Conservation (phyloP, 2,329 filamentous ascomycete species). For the Calonectria pseudoturangicola region DNA sequence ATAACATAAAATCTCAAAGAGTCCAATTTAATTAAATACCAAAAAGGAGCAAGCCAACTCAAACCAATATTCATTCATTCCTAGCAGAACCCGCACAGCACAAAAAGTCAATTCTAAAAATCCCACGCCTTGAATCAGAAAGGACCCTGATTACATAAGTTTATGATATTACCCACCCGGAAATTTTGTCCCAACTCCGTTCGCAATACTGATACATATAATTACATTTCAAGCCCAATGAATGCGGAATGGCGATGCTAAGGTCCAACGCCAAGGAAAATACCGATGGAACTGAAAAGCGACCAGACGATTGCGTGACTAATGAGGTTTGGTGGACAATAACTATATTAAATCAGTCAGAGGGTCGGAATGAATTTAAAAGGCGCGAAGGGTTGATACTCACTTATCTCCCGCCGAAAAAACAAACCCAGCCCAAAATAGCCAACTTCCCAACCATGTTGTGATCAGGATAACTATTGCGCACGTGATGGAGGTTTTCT, state of each 20-base stretch:
- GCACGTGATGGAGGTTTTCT: not conserved
- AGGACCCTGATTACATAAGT: not conserved
- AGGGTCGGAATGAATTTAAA: too few relatives aligned
- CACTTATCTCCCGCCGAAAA: not conserved
- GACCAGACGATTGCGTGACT: not conserved
- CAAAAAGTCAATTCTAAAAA: not conserved
- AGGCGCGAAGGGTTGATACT: not conserved
- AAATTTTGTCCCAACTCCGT: not conserved
- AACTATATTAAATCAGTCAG: not conserved
- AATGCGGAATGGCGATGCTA: not conserved
- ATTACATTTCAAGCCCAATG: not conserved
- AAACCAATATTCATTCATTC: too few relatives aligned
- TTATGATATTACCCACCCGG: not conserved
- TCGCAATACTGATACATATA: not conserved
- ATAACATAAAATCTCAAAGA: too few relatives aligned
- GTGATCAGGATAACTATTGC: not conserved
- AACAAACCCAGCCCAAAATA: conserved; percentile 6
- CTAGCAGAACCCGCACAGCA: too few relatives aligned
- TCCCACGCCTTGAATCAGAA: too few relatives aligned
- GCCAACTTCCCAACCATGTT: not conserved
- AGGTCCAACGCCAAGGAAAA: not conserved
- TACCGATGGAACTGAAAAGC: not conserved
- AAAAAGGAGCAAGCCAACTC: too few relatives aligned
- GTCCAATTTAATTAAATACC: too few relatives aligned
- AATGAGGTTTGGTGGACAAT: not conserved